phyloP scores from a whole-genome alignment of 2,329 filamentous ascomycete species.

The Colletotrichum sp. region DNA sequence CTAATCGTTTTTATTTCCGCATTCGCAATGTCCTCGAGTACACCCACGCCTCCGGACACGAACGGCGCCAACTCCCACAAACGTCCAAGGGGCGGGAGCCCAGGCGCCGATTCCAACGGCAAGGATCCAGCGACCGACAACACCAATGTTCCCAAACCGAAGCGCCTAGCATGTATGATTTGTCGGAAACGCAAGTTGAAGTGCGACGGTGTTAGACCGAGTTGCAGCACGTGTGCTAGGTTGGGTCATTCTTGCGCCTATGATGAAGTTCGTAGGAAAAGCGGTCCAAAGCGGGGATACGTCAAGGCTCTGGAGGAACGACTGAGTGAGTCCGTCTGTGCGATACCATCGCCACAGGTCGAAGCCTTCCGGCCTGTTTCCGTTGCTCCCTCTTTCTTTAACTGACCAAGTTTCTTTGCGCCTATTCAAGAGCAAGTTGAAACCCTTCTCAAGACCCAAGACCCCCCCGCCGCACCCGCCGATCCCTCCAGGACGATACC shows the following conservation, averaged over 20 bases:
- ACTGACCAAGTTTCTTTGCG: conserved; percentile 3
- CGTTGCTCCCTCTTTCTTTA: neutral
- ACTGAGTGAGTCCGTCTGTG: conserved; percentile 69
- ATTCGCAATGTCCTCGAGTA: conserved; percentile 20
- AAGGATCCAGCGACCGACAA: conserved; percentile 55
- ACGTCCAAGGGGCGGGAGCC: conserved; percentile 16
- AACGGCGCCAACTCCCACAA: conserved; percentile 18
- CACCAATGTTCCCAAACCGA: conserved; percentile 73
- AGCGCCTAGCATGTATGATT: conserved; percentile 92
- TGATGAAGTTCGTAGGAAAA: conserved; percentile 92
- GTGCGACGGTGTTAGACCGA: conserved; percentile 84
- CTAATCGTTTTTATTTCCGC: neutral
- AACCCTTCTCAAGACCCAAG: conserved; percentile 84
- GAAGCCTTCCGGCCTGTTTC: neutral
- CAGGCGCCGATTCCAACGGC: conserved; percentile 37
- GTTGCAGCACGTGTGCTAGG: conserved; percentile 87
- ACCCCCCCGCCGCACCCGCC: conserved; percentile 42
- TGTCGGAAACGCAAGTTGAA: conserved; percentile 91
- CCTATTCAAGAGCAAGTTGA: conserved; percentile 80
- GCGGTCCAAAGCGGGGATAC: conserved; percentile 91
- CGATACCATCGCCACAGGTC: neutral
- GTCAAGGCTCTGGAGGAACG: conserved; percentile 93
- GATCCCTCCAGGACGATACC: conserved; percentile 39
- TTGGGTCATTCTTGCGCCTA: conserved; percentile 87
- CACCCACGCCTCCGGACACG: conserved; percentile 23